Percentiles rank a stretch among this genome's conserved stretches.
Evolutionary conservation across 2,329 filamentous ascomycete species (phyloP).

Genomic region (Colletotrichum australisinense): DNA sequence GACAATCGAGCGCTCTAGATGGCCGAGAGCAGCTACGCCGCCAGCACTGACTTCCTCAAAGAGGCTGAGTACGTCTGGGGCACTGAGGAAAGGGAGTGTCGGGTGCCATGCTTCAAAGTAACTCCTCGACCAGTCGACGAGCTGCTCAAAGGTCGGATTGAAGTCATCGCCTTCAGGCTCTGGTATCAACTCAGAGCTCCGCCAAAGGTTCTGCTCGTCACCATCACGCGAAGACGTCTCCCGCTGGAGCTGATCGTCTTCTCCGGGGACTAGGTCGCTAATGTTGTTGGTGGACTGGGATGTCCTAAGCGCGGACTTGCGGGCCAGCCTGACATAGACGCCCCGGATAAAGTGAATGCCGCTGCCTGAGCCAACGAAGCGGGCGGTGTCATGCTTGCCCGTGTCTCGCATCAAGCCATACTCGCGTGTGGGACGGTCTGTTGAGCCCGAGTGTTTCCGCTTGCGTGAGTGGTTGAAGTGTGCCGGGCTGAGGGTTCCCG

Average conservation of each 20-base stretch:
- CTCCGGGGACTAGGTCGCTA: constrained; percentile 63
- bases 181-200: constrained; percentile 46
- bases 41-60: constrained; percentile 55
- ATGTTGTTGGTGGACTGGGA: constrained; percentile 22
- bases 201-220: constrained; percentile 47
- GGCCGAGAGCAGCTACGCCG: constrained; percentile 44
- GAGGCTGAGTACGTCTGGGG: constrained; percentile 58
- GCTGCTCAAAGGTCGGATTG: constrained; percentile 56
- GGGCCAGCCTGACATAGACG: constrained; percentile 61
- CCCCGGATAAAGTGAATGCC: constrained; percentile 70
- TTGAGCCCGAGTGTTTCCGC: constrained; percentile 43
- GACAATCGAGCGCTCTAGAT: constrained; percentile 54
- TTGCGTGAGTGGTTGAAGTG: constrained; percentile 42
- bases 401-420: constrained; percentile 61
- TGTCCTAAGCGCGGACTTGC: constrained; percentile 34
- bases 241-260: constrained; percentile 61
- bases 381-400: constrained; percentile 57
- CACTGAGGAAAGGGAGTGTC: constrained; percentile 66
- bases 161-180: constrained; percentile 5
- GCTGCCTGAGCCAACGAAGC: constrained; percentile 67
- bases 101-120: constrained; percentile 71
- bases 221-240: constrained; percentile 26
- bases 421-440: constrained; percentile 43
- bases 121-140: constrained; percentile 60
- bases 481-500: constrained; percentile 36